Evolutionary conservation across 305 asterid genomes (phyloP), one percentile per base, ranked within the genome.

Genomic region (Andrographis paniculata): DNA sequence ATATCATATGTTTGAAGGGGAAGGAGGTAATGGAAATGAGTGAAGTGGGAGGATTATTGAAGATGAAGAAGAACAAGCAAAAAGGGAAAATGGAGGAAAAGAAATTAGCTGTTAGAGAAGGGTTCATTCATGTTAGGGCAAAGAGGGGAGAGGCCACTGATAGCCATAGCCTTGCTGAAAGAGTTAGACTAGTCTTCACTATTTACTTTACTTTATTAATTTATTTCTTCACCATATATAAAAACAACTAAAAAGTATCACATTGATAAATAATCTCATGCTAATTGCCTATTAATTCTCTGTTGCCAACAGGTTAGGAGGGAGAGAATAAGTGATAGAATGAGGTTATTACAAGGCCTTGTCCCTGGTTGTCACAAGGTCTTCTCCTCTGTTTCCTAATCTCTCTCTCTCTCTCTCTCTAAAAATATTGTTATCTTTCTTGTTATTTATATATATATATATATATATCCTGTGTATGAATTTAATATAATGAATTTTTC

Each of bases 311-410:
- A 86, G 95, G 87, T 78, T 27, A 78, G 95, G 67, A 80, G 95
- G 68, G 93, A 80, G 67, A 84, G 72, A 55, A 84, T 81, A 45
- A 78, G 93, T 76, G 93, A 76, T 59, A 79, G 82, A 74, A 86
- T 86, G 96, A 82, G 73, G 65, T 58, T 67, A 16, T 71, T 86
- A 45, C 96, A 86, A 51, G 73, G 71, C 24, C 71, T 86, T 65
- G 96, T 86, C 55, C 96, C 96, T 53, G 96, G 96, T 36, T 86
- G 96, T 64, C 80, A 79, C 71, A 86, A 79, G 94, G 95, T 64
- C 19, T 45, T 56, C 35, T n/a, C 41, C 11, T 23, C 20, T 3
- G 52, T 49, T 42, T 56, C 53, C 31, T 38, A 30, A 37, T 37
- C 2, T 37, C 3, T 14, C 1, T 18, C 14, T 33, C 45, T 46